Evolutionary conservation across 2,329 filamentous ascomycete species (phyloP), one percentile per base, ranked within the genome.

Genomic region (Chaetomium sp.): DNA sequence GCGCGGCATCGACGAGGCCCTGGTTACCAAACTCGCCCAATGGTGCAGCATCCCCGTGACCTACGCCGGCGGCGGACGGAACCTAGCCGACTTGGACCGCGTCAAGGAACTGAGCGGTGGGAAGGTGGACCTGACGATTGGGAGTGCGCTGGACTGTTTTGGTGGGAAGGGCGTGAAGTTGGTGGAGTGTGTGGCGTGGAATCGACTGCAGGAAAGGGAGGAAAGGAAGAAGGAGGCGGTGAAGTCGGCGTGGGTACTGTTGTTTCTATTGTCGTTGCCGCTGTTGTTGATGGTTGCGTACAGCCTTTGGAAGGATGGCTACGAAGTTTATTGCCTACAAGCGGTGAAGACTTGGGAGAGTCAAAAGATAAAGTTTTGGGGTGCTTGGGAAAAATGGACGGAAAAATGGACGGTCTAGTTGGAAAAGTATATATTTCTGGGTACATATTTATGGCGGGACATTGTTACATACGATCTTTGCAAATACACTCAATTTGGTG

Each of bases 21-120:
- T 99, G 10, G 90, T 99, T 7, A 72, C 78, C 62, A 82, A 79
- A 62, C 76, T 99, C 51, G 84, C 90, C 1, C 75, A 86, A 62
- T 97, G 94, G 91, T 96, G 90, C 69, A 85, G 77, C 41, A 92
- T 96, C 63, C 94, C 94, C 1, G 88, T 97, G 12, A 99, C 94
- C 1, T 99, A 99, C 74, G 94, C 94, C 5, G 94, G 94, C 32
- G 94, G 94, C n/a, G 94, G 90, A 42, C 82, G 89, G 53, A 85
- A 84, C 65, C 74, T 97, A 40, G 80, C 85, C 47, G 94, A 99
- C 67, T 74, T 99, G 34, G 88, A 94, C 57, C 78, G 84, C 38
- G 94, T 99, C 8, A 87, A 90, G 73, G 72, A 73, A 43, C 75
- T 96, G 61, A 96, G 92, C 70, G 71, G 73, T 38, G 91, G 90